Base-by-base conservation (phyloP, 495 filamentous ascomycete genomes). In the Hypoxylon fragiforme region DNA sequence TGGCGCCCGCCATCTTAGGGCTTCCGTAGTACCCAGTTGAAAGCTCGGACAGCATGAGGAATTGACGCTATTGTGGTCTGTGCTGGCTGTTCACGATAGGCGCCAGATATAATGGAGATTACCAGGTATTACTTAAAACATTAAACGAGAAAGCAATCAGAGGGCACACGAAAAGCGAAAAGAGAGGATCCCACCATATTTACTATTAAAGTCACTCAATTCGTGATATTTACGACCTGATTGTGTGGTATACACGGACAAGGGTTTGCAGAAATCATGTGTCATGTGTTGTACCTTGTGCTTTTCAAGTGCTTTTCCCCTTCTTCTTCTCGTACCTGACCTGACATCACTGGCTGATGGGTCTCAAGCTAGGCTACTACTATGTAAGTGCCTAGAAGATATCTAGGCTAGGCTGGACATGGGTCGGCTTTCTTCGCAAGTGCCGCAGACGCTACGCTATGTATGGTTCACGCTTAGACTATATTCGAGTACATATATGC, bases 281-380 rank as follows among this genome's bases (percentile, higher is more conserved):
- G 15, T 45, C 2, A 52, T 41, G 36, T 50, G 42, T 37, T 3
- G 42, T 56, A 56, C 58, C 58, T 51, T 56, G 58, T 47, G n/a
- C n/a, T n/a, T n/a, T n/a, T n/a, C n/a, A n/a, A n/a, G n/a, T 49
- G 47, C 28, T 52, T 12, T 55, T 4, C 24, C 24, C 24, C 24
- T 9, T 4, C 9, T 28, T n/a, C n/a, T 24, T 50, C 57, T 54
- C 26, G 51, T 55, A 51, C 57, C n/a, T n/a, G n/a, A n/a, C 24
- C 58, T 62, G 47, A 56, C 58, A 62, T 62, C 52, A 62, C 52
- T 28, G 34, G 12, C 24, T 44, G 19, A 19, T 35, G 42, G 42
- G 15, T 34, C 36, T 41, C 21, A 30, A 60, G 50, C 57, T 54
- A 54, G n/a, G n/a, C n/a, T n/a, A n/a, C n/a, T n/a, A n/a, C n/a